Evolutionary conservation across 768 basidiomycete genomes (phyloP).

Genomic region (Rhodotorula sphaerocarpa): DNA sequence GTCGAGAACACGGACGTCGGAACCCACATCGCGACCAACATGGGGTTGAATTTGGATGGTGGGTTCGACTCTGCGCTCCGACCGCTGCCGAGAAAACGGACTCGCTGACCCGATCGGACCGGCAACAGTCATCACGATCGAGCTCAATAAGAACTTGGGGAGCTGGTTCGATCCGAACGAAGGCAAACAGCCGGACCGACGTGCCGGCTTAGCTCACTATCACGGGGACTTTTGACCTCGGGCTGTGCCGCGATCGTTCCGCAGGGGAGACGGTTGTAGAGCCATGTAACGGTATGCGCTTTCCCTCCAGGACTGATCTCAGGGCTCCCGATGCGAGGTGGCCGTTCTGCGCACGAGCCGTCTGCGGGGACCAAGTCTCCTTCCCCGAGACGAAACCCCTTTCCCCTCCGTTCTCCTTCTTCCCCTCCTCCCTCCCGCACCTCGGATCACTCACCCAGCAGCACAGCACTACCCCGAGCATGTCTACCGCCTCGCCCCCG

Average conservation of each 20-base stretch:
- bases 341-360: no score
- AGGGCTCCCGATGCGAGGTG: no score
- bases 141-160: constrained; percentile 12
- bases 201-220: constrained; percentile 31
- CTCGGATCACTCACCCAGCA: neutral
- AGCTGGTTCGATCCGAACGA: constrained; percentile 11
- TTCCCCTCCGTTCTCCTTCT: no score
- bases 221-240: constrained; percentile 29
- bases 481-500: neutral
- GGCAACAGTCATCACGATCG: constrained; percentile 28
- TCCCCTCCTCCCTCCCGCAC: neutral
- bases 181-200: constrained; percentile 5
- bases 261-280: no score
- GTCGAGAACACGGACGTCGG: constrained; percentile 39
- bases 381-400: no score
- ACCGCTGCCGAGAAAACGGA: neutral
- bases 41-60: constrained; percentile 11
- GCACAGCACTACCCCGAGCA: neutral
- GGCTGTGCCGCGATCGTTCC: no score
- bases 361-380: no score
- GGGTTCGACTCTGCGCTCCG: neutral
- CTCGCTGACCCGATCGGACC: neutral
- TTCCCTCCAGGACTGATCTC: no score
- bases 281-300: neutral
- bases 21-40: constrained; percentile 33